A percentile compares a stretch with the other conserved stretches of the same genome.
These are phyloP conservation scores for Brettanomyces anomalus DNA, from an alignment of 805 yeast species.

Conservation along the genomic window DNA sequence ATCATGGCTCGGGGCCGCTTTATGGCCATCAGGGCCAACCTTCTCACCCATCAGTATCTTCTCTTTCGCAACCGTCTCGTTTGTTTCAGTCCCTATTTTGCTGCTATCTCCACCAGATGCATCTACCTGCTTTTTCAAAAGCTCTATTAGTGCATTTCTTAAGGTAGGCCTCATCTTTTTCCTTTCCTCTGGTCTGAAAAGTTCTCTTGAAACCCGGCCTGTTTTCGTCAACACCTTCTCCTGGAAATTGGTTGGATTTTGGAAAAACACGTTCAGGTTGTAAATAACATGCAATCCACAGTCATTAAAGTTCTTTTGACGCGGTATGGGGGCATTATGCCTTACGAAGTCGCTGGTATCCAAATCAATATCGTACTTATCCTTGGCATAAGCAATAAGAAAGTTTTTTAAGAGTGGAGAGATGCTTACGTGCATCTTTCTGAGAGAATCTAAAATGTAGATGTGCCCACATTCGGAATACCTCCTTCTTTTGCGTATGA, in stretches of 20 bases:
- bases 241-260: slow-evolving; percentile 35
- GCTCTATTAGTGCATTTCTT: slow-evolving; percentile 15
- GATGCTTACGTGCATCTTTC: slow-evolving; percentile 46
- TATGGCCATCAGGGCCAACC: not conserved
- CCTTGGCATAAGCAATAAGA: slow-evolving; percentile 60
- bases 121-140: slow-evolving; percentile 21
- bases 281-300: slow-evolving; percentile 91
- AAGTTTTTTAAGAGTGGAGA: slow-evolving; percentile 46
- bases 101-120: slow-evolving; percentile 16
- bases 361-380: slow-evolving; percentile 43
- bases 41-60: not conserved
- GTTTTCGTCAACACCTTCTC: slow-evolving; percentile 12
- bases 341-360: slow-evolving; percentile 33
- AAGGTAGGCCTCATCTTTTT: slow-evolving; percentile 16
- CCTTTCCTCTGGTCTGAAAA: slow-evolving; percentile 21
- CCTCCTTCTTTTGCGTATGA: not conserved
- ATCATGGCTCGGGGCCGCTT: not conserved
- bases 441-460: slow-evolving; percentile 69
- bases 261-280: slow-evolving; percentile 53
- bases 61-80: slow-evolving; percentile 2
- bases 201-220: slow-evolving; percentile 8
- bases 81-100: slow-evolving; percentile 14
- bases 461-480: slow-evolving; percentile 30
- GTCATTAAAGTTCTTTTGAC: slow-evolving; percentile 82
- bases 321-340: slow-evolving; percentile 46